Evolutionary conservation across 805 yeast genomes (phyloP).

Genomic region (Myxozyma geophila): DNA sequence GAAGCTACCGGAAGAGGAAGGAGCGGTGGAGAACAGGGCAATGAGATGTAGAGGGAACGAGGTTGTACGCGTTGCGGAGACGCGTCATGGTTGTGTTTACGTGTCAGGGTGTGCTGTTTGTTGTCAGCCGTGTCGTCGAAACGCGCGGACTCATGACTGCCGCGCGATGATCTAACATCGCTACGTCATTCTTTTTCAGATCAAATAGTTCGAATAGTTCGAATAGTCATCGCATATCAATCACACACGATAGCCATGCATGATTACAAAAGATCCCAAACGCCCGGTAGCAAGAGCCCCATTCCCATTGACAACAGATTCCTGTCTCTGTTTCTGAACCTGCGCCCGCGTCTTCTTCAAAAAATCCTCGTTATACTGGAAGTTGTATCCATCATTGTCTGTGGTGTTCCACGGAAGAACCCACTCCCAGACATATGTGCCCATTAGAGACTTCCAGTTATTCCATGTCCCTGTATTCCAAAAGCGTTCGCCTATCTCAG

Average conservation of each 20-base stretch:
- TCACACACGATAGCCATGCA: conserved; percentile 6
- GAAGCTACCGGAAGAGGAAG: no score
- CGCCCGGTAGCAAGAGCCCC: neutral
- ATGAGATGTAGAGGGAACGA: no score
- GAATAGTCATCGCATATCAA: neutral
- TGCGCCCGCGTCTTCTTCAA: conserved; percentile 15
- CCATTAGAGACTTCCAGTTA: conserved; percentile 37
- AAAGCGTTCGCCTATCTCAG: conserved; percentile 30
- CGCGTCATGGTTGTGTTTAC: no score
- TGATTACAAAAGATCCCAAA: conserved; percentile 9
- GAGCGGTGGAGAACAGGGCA: no score
- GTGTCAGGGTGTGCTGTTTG: no score
- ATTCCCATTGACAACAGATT: neutral
- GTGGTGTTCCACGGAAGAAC: conserved; percentile 34
- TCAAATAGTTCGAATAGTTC: neutral
- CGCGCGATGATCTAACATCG: no score
- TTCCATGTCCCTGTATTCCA: conserved; percentile 31
- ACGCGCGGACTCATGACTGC: no score
- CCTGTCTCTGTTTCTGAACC: conserved; percentile 8
- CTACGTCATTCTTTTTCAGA: neutral
- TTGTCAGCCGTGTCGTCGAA: no score
- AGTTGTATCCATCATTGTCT: conserved; percentile 22
- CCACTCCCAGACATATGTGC: conserved; percentile 37
- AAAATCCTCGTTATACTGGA: conserved; percentile 25
- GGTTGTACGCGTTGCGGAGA: no score